These are phyloP conservation scores for Emericellopsis atlantica DNA, from an alignment of 2,329 filamentous ascomycete genomes.

Conservation along the genomic window DNA sequence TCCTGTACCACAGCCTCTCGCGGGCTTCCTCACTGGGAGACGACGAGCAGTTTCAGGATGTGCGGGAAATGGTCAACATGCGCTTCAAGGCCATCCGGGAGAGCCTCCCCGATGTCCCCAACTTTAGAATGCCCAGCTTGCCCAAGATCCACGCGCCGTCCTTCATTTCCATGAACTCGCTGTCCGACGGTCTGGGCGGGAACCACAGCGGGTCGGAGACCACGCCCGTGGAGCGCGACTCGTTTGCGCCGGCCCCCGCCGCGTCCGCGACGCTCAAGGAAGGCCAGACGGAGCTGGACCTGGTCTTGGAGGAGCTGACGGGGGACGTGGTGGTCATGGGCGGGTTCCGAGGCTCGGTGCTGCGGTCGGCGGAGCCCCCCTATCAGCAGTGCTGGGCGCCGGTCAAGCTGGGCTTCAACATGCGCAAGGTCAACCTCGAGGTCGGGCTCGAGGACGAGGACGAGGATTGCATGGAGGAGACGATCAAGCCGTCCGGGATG, in stretches of 20 bases:
- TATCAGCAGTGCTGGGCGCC: slow-evolving; percentile 90
- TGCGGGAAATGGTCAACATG: slow-evolving; percentile 77
- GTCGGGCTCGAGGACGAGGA: slow-evolving; percentile 72
- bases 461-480: slow-evolving; percentile 70
- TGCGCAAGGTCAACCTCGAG: slow-evolving; percentile 84
- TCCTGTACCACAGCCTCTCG: slow-evolving; percentile 65
- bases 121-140: slow-evolving; percentile 56
- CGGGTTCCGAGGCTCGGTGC: slow-evolving; percentile 80
- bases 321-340: slow-evolving; percentile 84
- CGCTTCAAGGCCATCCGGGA: slow-evolving; percentile 84
- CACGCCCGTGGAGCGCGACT: neutral
- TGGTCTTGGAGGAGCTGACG: slow-evolving; percentile 52
- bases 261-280: slow-evolving; percentile 7
- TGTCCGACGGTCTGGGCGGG: slow-evolving; percentile 8
- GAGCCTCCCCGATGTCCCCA: slow-evolving; percentile 68
- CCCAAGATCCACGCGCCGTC: slow-evolving; percentile 33
- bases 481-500: slow-evolving; percentile 78
- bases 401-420: slow-evolving; percentile 81
- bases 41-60: slow-evolving; percentile 66
- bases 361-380: slow-evolving; percentile 70
- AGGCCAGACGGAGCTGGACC: slow-evolving; percentile 30
- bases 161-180: slow-evolving; percentile 17
- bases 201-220: neutral
- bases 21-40: slow-evolving; percentile 75
- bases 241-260: slow-evolving; percentile 3